phyloP scores from a whole-genome alignment of 1,284 basidiomycete species.

The Rhodofomes roseus region DNA sequence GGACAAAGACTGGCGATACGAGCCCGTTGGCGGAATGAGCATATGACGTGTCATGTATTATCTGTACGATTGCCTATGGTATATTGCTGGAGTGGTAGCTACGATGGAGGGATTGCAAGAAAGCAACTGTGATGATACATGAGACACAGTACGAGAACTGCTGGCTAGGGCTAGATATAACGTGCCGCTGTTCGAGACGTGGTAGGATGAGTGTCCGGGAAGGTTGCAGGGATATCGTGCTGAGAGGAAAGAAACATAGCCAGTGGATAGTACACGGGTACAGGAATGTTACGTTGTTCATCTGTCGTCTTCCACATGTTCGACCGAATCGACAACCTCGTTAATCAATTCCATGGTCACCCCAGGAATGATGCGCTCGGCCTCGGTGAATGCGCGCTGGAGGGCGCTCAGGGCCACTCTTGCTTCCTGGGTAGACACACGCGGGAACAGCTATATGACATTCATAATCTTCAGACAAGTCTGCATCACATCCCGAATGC shows the following conservation, averaged over 20 bases:
- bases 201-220: conserved; percentile 6
- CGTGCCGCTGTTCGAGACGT: not conserved
- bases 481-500: not conserved
- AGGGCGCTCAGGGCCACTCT: conserved; percentile 79
- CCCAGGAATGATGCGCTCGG: conserved; percentile 85
- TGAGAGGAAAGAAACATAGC: conserved; percentile 1
- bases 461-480: conserved; percentile 1
- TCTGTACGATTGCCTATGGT: conserved; percentile 24
- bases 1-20: conserved; percentile 30
- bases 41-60: conserved; percentile 19
- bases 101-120: conserved; percentile 14
- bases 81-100: conserved; percentile 18
- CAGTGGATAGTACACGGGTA: not conserved
- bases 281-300: conserved; percentile 9
- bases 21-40: conserved; percentile 7
- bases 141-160: conserved; percentile 15
- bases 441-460: conserved; percentile 70
- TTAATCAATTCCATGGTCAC: conserved; percentile 80
- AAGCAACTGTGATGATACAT: conserved; percentile 18
- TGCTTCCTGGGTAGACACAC: conserved; percentile 86
- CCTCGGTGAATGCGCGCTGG: conserved; percentile 87
- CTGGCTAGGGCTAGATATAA: conserved; percentile 25
- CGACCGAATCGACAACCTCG: conserved; percentile 89
- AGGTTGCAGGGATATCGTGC: conserved; percentile 6
- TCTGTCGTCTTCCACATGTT: conserved; percentile 73